Evolutionary conservation across 1,139 yeast genomes (phyloP).

Genomic region (Meyerozyma carpophila): DNA sequence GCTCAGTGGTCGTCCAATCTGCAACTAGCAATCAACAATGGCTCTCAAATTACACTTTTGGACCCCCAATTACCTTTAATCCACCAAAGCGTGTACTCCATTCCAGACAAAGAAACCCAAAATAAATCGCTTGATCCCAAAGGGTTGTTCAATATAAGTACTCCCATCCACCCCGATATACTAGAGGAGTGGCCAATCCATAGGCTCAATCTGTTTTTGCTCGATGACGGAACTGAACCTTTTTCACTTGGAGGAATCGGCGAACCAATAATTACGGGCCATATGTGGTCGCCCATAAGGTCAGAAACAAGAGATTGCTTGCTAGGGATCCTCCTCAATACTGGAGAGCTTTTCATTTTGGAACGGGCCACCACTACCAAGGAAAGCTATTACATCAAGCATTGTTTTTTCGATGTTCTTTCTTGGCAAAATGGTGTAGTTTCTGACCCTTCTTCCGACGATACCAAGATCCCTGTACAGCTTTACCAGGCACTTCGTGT

Average conservation of each 20-base stretch:
- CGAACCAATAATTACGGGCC: slow-evolving; percentile 32
- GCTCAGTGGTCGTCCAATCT: slow-evolving; percentile 33
- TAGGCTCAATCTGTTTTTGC: slow-evolving; percentile 20
- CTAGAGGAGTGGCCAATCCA: slow-evolving; percentile 26
- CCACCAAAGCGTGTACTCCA: slow-evolving; percentile 21
- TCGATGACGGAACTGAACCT: slow-evolving; percentile 24
- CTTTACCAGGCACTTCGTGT: background rate
- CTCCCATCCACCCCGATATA: slow-evolving; percentile 24
- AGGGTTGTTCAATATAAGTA: slow-evolving; percentile 23
- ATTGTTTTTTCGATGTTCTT: background rate
- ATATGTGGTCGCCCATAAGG: slow-evolving; percentile 30
- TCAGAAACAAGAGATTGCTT: slow-evolving; percentile 21
- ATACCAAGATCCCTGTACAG: background rate
- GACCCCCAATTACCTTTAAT: slow-evolving; percentile 39
- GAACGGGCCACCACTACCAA: background rate
- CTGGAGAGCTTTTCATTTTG: slow-evolving; percentile 30
- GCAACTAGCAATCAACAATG: slow-evolving; percentile 36
- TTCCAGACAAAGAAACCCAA: slow-evolving; percentile 4
- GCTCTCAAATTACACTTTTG: slow-evolving; percentile 26
- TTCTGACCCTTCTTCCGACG: background rate
- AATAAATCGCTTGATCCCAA: slow-evolving; percentile 20
- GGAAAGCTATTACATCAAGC: background rate
- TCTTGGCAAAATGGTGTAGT: background rate
- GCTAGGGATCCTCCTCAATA: slow-evolving; percentile 32
- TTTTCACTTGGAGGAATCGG: slow-evolving; percentile 25